phyloP scores from a whole-genome alignment of 176 grass and related monocot genomes.

The Tillandsia fasciculata region DNA sequence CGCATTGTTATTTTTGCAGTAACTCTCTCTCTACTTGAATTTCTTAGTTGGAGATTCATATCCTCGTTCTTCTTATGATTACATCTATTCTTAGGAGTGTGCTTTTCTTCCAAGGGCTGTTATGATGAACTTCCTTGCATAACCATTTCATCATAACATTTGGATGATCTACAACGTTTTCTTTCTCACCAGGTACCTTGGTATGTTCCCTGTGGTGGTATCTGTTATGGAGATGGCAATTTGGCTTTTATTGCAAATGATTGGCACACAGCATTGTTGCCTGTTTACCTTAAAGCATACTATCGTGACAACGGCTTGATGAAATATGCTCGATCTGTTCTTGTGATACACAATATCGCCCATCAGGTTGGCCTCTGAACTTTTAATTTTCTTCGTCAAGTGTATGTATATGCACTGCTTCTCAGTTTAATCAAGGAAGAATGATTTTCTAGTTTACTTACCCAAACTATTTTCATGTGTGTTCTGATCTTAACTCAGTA shows the following conservation, averaged over 20 bases:
- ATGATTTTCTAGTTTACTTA: not conserved
- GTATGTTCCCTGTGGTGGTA: constrained; percentile 69
- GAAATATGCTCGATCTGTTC: constrained; percentile 70
- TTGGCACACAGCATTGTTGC: constrained; percentile 91
- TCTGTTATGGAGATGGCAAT: constrained; percentile 86
- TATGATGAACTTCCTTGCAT: not conserved
- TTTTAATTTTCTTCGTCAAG: constrained; percentile 1
- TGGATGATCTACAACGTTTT: not conserved
- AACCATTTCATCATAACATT: not conserved
- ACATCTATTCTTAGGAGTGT: not conserved
- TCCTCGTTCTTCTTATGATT: not conserved
- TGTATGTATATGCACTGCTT: not conserved
- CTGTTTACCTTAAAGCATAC: constrained; percentile 81
- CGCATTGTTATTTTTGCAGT: too few species aligned
- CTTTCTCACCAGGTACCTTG: constrained; percentile 55
- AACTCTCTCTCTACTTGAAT: too few species aligned
- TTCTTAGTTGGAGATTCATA: too few species aligned
- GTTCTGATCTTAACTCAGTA: too few species aligned
- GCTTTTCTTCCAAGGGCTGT: not conserved
- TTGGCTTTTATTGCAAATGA: constrained; percentile 93
- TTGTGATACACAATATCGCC: constrained; percentile 95
- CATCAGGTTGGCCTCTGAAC: constrained; percentile 56
- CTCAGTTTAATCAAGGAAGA: not conserved
- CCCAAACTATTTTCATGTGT: too few species aligned
- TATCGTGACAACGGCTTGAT: constrained; percentile 94